phyloP scores from a whole-genome alignment of 352 stramenopile genomes.

The Aphanomyces astaci region DNA sequence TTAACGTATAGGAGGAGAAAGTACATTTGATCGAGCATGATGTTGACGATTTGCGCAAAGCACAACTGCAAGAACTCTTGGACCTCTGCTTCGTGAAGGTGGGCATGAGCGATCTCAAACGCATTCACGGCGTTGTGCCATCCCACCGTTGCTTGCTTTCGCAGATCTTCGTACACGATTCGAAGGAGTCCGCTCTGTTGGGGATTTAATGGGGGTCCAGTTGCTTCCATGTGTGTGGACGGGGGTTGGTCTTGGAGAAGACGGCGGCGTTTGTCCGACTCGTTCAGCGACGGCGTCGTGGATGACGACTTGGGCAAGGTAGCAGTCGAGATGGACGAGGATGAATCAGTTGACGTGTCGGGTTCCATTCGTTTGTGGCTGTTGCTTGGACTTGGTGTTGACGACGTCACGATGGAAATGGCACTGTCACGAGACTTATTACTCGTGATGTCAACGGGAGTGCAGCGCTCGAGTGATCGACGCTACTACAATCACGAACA shows the following conservation, averaged over 20 bases:
- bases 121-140: conserved; percentile 86
- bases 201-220: conserved; percentile 26
- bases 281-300: conserved; percentile 24
- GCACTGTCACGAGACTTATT: conserved; percentile 14
- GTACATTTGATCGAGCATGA: conserved; percentile 87
- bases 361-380: conserved; percentile 24
- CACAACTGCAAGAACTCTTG: conserved; percentile 69
- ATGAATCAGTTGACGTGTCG: conserved; percentile 4
- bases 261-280: conserved; percentile 40
- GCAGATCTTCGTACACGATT: conserved; percentile 75
- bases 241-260: conserved; percentile 14
- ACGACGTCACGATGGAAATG: conserved; percentile 20
- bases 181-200: conserved; percentile 78
- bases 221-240: background rate
- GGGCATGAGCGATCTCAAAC: conserved; percentile 58
- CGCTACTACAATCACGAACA: no score
- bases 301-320: conserved; percentile 9
- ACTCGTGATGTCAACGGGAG: conserved; percentile 21
- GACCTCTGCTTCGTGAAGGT: conserved; percentile 62
- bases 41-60: conserved; percentile 76
- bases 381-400: conserved; percentile 20
- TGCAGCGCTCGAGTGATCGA: background rate
- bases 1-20: conserved; percentile 29
- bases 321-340: background rate
- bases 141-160: conserved; percentile 81